These are phyloP conservation scores for Jatropha podagrica DNA, from an alignment of 441 rosid species.

Conservation along the genomic window DNA sequence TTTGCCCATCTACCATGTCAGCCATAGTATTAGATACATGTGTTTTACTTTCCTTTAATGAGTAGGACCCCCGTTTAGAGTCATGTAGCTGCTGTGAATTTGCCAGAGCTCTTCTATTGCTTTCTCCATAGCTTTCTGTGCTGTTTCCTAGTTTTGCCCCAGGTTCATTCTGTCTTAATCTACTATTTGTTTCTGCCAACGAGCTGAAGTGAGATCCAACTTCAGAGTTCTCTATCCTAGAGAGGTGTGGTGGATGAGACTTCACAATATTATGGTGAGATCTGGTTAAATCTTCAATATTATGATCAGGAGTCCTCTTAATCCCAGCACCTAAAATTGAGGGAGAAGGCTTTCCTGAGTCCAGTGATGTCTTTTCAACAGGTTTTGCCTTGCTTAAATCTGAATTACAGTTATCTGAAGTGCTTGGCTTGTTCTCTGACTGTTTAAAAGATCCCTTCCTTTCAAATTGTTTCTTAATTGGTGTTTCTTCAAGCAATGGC, in stretches of 20 bases:
- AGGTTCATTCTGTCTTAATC: slow-evolving; percentile 50
- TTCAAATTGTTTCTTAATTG: slow-evolving; percentile 52
- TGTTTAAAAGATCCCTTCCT: slow-evolving; percentile 62
- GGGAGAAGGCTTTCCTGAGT: slow-evolving; percentile 54
- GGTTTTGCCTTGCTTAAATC: slow-evolving; percentile 57
- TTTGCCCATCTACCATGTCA: slow-evolving; percentile 46
- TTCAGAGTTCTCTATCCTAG: slow-evolving; percentile 47
- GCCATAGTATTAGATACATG: slow-evolving; percentile 32
- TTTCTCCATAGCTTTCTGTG: slow-evolving; percentile 73
- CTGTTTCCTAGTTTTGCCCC: slow-evolving; percentile 45
- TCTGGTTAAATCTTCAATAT: slow-evolving; percentile 49
- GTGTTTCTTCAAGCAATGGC: slow-evolving; percentile 55
- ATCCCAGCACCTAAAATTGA: slow-evolving; percentile 40
- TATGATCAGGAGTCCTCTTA: slow-evolving; percentile 52
- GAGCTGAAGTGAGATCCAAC: slow-evolving; percentile 44
- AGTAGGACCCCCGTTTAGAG: slow-evolving; percentile 54
- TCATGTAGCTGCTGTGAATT: slow-evolving; percentile 44
- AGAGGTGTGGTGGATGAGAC: slow-evolving; percentile 49
- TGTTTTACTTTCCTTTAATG: slow-evolving; percentile 52
- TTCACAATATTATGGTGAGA: slow-evolving; percentile 42
- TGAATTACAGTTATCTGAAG: slow-evolving; percentile 53
- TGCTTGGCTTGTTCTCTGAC: slow-evolving; percentile 53
- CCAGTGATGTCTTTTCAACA: slow-evolving; percentile 46
- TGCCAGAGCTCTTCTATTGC: slow-evolving; percentile 50
- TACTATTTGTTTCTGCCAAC: slow-evolving; percentile 47